Evolutionary conservation across 1,139 yeast species (phyloP).

Genomic region (Debaryomyces sp.): DNA sequence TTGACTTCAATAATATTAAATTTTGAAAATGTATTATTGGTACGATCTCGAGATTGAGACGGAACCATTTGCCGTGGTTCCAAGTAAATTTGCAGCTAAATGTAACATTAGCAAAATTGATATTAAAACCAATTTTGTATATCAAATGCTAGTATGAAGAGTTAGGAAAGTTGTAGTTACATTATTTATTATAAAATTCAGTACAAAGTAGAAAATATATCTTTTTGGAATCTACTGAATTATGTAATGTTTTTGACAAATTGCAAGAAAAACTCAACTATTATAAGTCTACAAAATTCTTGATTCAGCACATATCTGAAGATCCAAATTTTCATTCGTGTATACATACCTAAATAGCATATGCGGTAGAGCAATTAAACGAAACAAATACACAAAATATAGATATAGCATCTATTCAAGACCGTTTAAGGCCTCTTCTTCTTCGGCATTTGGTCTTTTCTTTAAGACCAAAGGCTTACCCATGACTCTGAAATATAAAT

Average conservation of each 20-base stretch:
- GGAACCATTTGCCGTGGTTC: not conserved
- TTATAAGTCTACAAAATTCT: too few species aligned
- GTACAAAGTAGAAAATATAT: not conserved
- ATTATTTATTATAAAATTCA: not conserved
- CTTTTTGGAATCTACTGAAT: not conserved
- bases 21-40: too few species aligned
- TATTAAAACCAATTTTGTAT: not conserved
- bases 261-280: not conserved
- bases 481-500: constrained; percentile 85
- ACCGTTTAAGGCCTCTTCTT: constrained; percentile 42
- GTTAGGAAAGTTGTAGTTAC: not conserved
- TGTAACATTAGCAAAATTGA: not conserved
- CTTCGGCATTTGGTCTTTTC: constrained; percentile 68
- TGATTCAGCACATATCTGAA: not conserved
- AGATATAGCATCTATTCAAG: constrained; percentile 14
- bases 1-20: too few species aligned
- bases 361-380: not conserved
- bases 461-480: constrained; percentile 90
- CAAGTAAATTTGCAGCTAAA: not conserved
- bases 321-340: not conserved
- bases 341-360: not conserved
- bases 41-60: not conserved
- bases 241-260: not conserved
- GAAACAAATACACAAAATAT: constrained; percentile 1
- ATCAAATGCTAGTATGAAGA: too few species aligned